Percentiles rank a stretch among this genome's conserved stretches.
phyloP scores from a whole-genome alignment of 805 yeast species.

The Lipomyces sp. region DNA sequence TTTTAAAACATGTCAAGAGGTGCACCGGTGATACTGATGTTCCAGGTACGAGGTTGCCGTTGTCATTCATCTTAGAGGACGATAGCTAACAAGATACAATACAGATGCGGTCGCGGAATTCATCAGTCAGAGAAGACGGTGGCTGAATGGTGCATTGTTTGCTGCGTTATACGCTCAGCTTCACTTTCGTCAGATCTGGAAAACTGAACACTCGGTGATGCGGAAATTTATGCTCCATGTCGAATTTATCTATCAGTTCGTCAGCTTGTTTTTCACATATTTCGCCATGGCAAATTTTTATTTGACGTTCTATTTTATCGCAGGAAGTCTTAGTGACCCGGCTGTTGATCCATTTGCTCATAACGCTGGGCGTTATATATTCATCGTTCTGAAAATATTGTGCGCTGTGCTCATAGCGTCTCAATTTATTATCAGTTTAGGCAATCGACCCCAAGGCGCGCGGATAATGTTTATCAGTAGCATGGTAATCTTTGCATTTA shows the following conservation, averaged over 20 bases:
- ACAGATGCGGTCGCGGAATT: slow-evolving; percentile 64
- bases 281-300: slow-evolving; percentile 88
- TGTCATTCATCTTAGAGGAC: neutral
- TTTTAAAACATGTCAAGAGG: slow-evolving; percentile 76
- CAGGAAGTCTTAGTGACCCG: slow-evolving; percentile 66
- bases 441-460: slow-evolving; percentile 92
- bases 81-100: neutral
- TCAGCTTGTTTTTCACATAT: slow-evolving; percentile 81
- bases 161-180: slow-evolving; percentile 85
- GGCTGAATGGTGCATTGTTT: slow-evolving; percentile 96
- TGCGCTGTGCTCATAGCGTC: slow-evolving; percentile 76
- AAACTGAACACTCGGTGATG: slow-evolving; percentile 60
- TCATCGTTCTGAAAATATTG: slow-evolving; percentile 79
- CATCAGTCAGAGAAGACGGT: slow-evolving; percentile 87
- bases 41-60: slow-evolving; percentile 51
- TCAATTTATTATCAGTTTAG: slow-evolving; percentile 85
- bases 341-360: slow-evolving; percentile 33
- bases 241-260: slow-evolving; percentile 74
- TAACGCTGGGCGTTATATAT: slow-evolving; percentile 69
- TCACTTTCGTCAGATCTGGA: slow-evolving; percentile 74
- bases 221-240: slow-evolving; percentile 71
- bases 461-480: slow-evolving; percentile 70
- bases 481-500: slow-evolving; percentile 73
- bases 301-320: slow-evolving; percentile 82
- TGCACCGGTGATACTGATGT: slow-evolving; percentile 96